Conservation (phyloP, 2,329 filamentous ascomycete species). For the Colletotrichum endophyticum region DNA sequence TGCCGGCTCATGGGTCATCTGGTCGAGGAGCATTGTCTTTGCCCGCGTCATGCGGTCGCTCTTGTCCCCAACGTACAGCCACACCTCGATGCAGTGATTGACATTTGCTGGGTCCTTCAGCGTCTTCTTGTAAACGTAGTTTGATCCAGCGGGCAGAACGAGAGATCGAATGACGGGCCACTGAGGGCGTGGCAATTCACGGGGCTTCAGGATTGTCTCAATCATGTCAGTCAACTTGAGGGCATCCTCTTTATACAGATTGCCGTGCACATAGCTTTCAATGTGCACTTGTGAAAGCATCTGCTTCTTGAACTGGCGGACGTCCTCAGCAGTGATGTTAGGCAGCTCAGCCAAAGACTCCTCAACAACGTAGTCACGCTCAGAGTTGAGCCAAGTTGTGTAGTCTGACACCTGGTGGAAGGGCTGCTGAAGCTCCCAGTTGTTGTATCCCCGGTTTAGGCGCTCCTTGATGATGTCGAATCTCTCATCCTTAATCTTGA, state of each 20-base stretch:
- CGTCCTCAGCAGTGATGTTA: slow-evolving; percentile 73
- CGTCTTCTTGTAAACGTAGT: slow-evolving; percentile 81
- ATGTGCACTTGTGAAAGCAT: slow-evolving; percentile 84
- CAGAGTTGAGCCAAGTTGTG: slow-evolving; percentile 78
- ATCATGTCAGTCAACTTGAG: slow-evolving; percentile 84
- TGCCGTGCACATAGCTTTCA: slow-evolving; percentile 88
- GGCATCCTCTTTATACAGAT: slow-evolving; percentile 92
- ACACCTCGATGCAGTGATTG: slow-evolving; percentile 84
- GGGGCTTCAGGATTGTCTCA: slow-evolving; percentile 77
- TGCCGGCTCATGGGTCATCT: slow-evolving; percentile 90
- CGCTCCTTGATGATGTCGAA: slow-evolving; percentile 93
- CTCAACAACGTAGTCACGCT: slow-evolving; percentile 79
- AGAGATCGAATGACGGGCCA: slow-evolving; percentile 82
- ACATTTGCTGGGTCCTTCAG: slow-evolving; percentile 89
- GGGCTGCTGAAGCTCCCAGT: slow-evolving; percentile 86
- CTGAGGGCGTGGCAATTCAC: slow-evolving; percentile 75
- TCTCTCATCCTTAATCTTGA: slow-evolving; percentile 83
- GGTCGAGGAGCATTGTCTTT: slow-evolving; percentile 80
- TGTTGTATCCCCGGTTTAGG: slow-evolving; percentile 76
- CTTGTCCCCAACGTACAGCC: slow-evolving; percentile 72
- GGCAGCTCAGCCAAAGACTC: slow-evolving; percentile 80
- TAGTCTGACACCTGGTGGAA: slow-evolving; percentile 89
- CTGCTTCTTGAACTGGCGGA: slow-evolving; percentile 79
- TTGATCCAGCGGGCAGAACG: slow-evolving; percentile 77
- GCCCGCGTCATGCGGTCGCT: slow-evolving; percentile 74